Percentiles rank a stretch among this genome's conserved stretches.
Conservation (phyloP, 352 stramenopile genomes). For the Albugo laibachii region DNA sequence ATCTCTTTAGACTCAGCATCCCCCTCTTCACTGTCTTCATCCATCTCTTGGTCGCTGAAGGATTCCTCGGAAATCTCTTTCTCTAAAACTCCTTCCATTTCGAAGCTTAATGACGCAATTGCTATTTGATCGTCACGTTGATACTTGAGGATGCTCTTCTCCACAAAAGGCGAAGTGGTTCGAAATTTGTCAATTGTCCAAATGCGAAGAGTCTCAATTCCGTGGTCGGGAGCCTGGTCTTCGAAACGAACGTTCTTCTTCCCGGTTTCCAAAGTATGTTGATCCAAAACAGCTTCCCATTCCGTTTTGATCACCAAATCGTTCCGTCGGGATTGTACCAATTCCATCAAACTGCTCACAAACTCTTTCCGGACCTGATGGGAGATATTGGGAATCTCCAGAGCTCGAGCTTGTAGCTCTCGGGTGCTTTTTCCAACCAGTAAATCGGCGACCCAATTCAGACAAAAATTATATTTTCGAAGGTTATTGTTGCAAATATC, state of each 20-base stretch:
- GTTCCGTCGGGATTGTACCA: conserved; percentile 44
- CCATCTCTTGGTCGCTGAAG: no score
- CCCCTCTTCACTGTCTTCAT: no score
- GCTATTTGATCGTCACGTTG: not conserved
- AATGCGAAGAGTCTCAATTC: conserved; percentile 57
- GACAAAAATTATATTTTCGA: conserved; percentile 68
- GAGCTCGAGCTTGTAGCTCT: conserved; percentile 45
- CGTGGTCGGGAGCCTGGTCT: not conserved
- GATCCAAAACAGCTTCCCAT: conserved; percentile 32
- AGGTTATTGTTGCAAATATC: conserved; percentile 75
- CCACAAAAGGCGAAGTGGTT: conserved; percentile 70
- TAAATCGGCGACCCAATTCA: conserved; percentile 71
- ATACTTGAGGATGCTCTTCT: conserved; percentile 67
- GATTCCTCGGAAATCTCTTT: no score
- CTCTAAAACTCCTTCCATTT: no score
- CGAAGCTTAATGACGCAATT: no score
- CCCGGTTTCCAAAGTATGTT: no score
- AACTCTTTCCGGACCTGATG: conserved; percentile 66
- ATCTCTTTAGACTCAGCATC: no score
- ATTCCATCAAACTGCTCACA: conserved; percentile 48
- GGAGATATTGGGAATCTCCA: conserved; percentile 62
- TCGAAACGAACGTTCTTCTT: no score
- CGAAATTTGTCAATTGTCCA: conserved; percentile 74
- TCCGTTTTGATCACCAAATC: conserved; percentile 74
- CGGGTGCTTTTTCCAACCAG: conserved; percentile 52